Evolutionary conservation across 78 protist species (phyloP).

Genomic region (Emiliania huxleyi): DNA sequence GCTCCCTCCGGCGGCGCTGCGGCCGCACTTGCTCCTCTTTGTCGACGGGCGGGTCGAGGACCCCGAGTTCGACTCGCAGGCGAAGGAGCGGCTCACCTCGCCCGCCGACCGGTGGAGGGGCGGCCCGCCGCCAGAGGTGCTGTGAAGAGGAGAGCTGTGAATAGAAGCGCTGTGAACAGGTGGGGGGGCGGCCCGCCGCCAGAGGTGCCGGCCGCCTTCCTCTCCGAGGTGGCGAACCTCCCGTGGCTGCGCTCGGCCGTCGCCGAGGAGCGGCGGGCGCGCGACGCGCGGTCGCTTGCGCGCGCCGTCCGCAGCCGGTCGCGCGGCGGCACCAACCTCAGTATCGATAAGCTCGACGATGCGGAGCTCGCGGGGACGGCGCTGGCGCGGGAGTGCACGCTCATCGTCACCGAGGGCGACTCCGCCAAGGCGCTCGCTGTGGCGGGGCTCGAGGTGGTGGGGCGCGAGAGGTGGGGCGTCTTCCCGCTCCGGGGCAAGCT

Average conservation of each 20-base stretch:
- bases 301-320: neutral
- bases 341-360: conserved; percentile 82
- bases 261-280: neutral
- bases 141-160: too few species aligned
- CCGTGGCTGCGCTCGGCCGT: neutral
- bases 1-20: conserved; percentile 53
- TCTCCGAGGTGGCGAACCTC: neutral
- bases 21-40: conserved; percentile 62
- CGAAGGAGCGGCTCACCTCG: conserved; percentile 10
- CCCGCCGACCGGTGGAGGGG: neutral
- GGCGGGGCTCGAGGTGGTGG: conserved; percentile 70
- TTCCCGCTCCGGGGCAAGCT: conserved; percentile 96
- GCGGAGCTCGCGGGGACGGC: conserved; percentile 91
- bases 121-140: neutral
- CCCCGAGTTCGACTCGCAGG: conserved; percentile 89
- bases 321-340: neutral
- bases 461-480: conserved; percentile 92
- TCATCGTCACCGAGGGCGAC: conserved; percentile 98
- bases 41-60: conserved; percentile 87
- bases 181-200: neutral
- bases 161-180: too few species aligned
- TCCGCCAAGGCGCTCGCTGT: conserved; percentile 86
- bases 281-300: neutral
- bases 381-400: conserved; percentile 84
- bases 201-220: neutral